phyloP scores from a whole-genome alignment of 331 rosid species.

The Malus hybrid region DNA sequence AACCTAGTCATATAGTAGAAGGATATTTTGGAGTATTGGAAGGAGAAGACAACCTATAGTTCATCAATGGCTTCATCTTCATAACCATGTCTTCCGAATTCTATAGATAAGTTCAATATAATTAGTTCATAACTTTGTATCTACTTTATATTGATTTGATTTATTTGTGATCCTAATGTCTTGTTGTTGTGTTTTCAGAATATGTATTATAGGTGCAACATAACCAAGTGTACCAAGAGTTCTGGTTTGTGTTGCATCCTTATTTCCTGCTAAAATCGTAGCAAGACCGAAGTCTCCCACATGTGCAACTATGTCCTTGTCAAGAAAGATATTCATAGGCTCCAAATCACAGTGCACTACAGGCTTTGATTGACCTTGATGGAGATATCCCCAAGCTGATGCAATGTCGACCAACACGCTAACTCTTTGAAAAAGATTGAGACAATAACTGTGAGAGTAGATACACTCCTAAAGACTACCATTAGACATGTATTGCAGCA shows the following conservation, averaged over 20 bases:
- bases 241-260: neutral
- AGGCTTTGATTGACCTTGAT: neutral
- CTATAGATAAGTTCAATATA: too few species aligned
- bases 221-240: neutral
- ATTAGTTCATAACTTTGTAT: too few species aligned
- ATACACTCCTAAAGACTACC: constrained; percentile 29
- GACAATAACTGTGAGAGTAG: constrained; percentile 7
- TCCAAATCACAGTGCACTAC: neutral
- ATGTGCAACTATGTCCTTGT: too few species aligned
- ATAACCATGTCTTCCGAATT: too few species aligned
- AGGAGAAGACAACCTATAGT: too few species aligned
- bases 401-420: constrained; percentile 29
- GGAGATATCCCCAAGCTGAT: constrained; percentile 28
- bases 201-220: neutral
- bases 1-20: too few species aligned
- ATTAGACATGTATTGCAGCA: constrained; percentile 27
- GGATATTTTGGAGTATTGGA: too few species aligned
- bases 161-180: too few species aligned
- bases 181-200: too few species aligned
- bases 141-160: too few species aligned
- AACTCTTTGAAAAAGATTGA: constrained; percentile 23
- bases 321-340: too few species aligned
- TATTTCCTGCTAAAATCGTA: constrained; percentile 10
- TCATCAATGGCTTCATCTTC: too few species aligned
- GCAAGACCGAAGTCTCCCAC: neutral